phyloP scores from a whole-genome alignment of 2,329 filamentous ascomycete species.

The Trichoderma aggressivum region DNA sequence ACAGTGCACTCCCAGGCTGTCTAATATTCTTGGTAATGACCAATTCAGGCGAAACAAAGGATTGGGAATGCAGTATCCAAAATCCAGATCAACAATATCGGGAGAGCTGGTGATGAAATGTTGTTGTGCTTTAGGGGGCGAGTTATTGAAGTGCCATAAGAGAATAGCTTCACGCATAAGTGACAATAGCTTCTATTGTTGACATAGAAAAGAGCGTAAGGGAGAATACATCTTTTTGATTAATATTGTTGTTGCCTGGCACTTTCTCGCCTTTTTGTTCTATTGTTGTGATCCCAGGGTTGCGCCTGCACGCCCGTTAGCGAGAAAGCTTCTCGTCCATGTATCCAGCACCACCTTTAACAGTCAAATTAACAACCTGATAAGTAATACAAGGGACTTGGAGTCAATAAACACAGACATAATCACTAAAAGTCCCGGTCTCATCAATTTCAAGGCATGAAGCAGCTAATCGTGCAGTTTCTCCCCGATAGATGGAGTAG shows the following conservation, averaged over 20 bases:
- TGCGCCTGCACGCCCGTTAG: not conserved
- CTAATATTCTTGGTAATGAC: not conserved
- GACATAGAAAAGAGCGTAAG: too few relatives aligned
- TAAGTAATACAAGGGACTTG: not conserved
- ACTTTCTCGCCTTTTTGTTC: not conserved
- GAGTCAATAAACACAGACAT: not conserved
- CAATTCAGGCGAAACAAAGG: not conserved
- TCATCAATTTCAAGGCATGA: not conserved
- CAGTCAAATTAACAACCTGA: not conserved
- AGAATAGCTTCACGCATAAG: not conserved
- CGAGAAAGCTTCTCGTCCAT: not conserved
- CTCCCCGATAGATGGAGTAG: not conserved
- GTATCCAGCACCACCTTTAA: not conserved
- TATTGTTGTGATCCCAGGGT: not conserved
- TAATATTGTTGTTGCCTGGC: not conserved
- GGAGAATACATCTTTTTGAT: not conserved
- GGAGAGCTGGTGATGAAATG: not conserved
- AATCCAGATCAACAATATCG: not conserved
- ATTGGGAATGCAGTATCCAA: not conserved
- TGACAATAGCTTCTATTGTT: not conserved
- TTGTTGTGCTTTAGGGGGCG: not conserved
- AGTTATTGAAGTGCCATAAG: not conserved
- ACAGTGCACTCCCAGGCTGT: not conserved
- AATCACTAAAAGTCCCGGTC: not conserved
- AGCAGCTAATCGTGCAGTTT: not conserved